Evolutionary conservation across 257 asterid species (phyloP), one percentile per base, ranked within the genome.

Genomic region (Jacaranda mimosifolia): DNA sequence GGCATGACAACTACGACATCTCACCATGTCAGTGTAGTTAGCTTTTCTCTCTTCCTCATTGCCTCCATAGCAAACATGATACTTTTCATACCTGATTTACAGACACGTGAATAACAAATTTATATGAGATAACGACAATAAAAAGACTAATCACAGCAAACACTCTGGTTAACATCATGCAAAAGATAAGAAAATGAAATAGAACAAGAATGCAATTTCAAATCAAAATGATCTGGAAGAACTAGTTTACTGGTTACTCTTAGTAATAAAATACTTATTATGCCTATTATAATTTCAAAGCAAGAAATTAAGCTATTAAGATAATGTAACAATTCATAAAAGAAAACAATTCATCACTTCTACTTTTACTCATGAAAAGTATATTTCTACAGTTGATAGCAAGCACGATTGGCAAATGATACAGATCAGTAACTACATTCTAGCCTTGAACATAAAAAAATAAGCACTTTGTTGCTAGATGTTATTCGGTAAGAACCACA

Each of bases 1-100:
- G 26, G 70, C 51, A 64, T 19, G 70, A 70, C 64, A 72, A 67
- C 58, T 63, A 40, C 63, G 73, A 69, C 55, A 60, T 68, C 89
- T 89, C 84, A 93, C 99, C 98, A 95, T 93, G 87, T 93, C 98
- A 3, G 93, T 86, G 84, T 91, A 95, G 89, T 95, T 93, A 68
- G 88, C 79, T 87, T 90, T 95, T 87, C 99, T 90, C 81, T 91
- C 98, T 78, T 90, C 94, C 85, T 90, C 94, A 15, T 90, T 89
- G 51, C 98, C 99, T 80, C 99, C 98, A 73, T 85, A 93, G 79
- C 89, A 90, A 74, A 87, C 97, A 83, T 95, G 99, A 84, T 95
- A 95, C 81, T 95, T 95, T 84, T 95, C 99, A 56, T 95, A 95
- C 93, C 99, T 93, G 85, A 73, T 80, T 65, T 76, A 77, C 48